phyloP scores from a whole-genome alignment of 192 early-diverging fungal species.

The Coemansia guatemalensis region DNA sequence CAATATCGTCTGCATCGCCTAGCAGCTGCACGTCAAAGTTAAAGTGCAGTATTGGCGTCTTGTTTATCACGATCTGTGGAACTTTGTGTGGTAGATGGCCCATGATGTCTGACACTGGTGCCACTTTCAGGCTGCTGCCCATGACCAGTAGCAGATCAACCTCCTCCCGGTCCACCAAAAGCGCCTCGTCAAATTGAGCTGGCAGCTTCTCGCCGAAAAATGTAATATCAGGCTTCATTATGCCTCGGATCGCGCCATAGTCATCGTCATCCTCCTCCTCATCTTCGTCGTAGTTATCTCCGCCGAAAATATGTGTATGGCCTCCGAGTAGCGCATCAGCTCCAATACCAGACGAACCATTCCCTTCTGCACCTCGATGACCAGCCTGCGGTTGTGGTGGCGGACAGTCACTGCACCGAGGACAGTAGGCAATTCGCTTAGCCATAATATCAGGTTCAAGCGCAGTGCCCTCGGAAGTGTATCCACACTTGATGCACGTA shows the following conservation, averaged over 20 bases:
- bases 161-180: slow-evolving; percentile 69
- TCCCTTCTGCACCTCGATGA: background rate
- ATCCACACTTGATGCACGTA: slow-evolving; percentile 82
- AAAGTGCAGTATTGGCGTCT: slow-evolving; percentile 80
- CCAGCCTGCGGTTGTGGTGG: background rate
- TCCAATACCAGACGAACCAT: slow-evolving; percentile 10
- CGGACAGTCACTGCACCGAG: slow-evolving; percentile 55
- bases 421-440: slow-evolving; percentile 75
- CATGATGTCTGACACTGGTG: slow-evolving; percentile 91
- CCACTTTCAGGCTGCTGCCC: slow-evolving; percentile 93
- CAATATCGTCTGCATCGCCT: slow-evolving; percentile 83
- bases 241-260: slow-evolving; percentile 46
- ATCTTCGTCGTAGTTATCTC: slow-evolving; percentile 5
- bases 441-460: slow-evolving; percentile 80
- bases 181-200: slow-evolving; percentile 69
- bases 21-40: slow-evolving; percentile 88
- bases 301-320: background rate
- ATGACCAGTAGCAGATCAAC: slow-evolving; percentile 93
- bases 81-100: slow-evolving; percentile 75
- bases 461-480: slow-evolving; percentile 71
- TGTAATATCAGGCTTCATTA: slow-evolving; percentile 96
- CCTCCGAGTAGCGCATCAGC: too few relatives aligned
- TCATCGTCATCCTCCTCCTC: slow-evolving; percentile 61
- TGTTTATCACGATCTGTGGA: slow-evolving; percentile 92
- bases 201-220: slow-evolving; percentile 97